phyloP scores from a whole-genome alignment of 2,329 filamentous ascomycete genomes.

The Emergomyces orientalis region DNA sequence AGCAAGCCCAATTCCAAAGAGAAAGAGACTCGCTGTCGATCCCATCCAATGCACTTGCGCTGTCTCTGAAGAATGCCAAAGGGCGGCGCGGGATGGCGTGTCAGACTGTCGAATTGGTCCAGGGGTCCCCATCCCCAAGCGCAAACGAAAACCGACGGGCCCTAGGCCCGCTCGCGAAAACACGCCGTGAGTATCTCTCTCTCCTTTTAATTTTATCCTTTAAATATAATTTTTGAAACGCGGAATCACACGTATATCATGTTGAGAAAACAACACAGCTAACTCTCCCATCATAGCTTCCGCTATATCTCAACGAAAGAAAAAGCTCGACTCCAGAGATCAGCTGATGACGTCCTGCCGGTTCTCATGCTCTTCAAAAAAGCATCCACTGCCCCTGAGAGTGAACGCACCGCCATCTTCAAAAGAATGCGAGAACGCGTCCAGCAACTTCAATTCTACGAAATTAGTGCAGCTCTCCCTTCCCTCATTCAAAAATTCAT shows the following conservation, averaged over 20 bases:
- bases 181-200: not conserved
- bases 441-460: conserved; percentile 12
- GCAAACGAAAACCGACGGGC: not conserved
- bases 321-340: not conserved
- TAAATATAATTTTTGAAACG: not conserved
- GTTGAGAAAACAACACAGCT: not conserved
- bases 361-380: not conserved
- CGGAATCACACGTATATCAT: not conserved
- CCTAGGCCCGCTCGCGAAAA: not conserved
- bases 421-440: conserved; percentile 10
- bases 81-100: conserved; percentile 10
- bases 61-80: conserved; percentile 11
- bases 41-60: conserved; percentile 11
- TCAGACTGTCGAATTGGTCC: conserved; percentile 11
- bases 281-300: not conserved
- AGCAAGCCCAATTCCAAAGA: not conserved
- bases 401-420: not conserved
- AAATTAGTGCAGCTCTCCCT: conserved; percentile 6
- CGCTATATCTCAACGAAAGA: conserved; percentile 3
- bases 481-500: conserved; percentile 10
- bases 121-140: conserved; percentile 4
- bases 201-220: not conserved
- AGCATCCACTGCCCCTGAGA: not conserved
- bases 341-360: not conserved
- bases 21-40: not conserved